Evolutionary conservation across 139 green algal genomes (phyloP), one percentile per base, ranked within the genome.

Genomic region (Microglena sp.): DNA sequence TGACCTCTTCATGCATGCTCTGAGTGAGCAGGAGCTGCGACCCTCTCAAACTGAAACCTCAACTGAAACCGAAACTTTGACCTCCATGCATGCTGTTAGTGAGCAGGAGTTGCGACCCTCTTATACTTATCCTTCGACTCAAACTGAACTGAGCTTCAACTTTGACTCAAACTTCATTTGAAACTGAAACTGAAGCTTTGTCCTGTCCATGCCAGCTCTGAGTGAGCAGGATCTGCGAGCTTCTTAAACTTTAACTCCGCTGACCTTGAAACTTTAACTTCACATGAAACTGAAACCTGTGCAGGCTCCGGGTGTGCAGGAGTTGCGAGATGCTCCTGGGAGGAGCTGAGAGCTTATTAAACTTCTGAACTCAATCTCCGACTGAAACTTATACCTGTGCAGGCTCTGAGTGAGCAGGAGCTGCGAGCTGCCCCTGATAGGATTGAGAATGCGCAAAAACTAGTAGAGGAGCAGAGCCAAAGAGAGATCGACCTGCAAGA

Each of bases 401-500:
- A 77, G 62, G 75, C 72, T 5, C 56, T 94, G 72, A 70, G 81
- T 54, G 79, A 87, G 64, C 73, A 74, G 50, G 87, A 94, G 79
- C 64, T 78, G 46, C 73, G 67, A 6, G 70, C 77, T 11, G 75
- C 76, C 1, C 81, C 86, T 11, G 70, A 79, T 26, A 72, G 87
- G 4, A 67, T 87, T 6, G 78, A 82, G 58, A 71, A 64, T 4
- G 45, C 77, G 43, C 34, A 73, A 45, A 71, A 63, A 24, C 68
- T 88, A 50, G 58, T 94, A 28, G 18, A 44, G 22, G 60, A 33
- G 5, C 83, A 92, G 72, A 56, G 63, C 27, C 60, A 68, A 24
- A 65, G 77, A 1, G 87, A 95, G 77, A 7, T 31, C 15, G 56
- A 71, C 18, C 73, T 95, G 70, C 88, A 95, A 75, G 75, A 85